These are phyloP conservation scores for Ophiostoma perfectum DNA, from an alignment of 2,329 filamentous ascomycete species.

Conservation along the genomic window DNA sequence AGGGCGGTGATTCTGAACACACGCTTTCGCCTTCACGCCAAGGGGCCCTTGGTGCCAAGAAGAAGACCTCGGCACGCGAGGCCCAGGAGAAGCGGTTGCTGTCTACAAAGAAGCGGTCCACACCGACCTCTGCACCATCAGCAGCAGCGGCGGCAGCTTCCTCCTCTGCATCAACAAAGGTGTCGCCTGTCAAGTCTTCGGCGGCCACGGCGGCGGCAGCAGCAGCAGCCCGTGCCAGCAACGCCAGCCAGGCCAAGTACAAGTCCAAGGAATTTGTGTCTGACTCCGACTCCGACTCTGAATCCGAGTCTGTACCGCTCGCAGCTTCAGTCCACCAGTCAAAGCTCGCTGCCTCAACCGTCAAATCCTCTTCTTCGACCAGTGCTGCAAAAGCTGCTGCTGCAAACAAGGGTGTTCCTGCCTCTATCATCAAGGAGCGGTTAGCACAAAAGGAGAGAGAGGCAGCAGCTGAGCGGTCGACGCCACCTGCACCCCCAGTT, in stretches of 20 bases:
- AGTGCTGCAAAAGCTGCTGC: constrained; percentile 22
- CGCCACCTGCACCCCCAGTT: constrained; percentile 17
- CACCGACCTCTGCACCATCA: constrained; percentile 15
- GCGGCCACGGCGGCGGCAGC: constrained; percentile 38
- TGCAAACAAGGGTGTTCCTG: constrained; percentile 16
- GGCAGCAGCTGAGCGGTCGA: neutral
- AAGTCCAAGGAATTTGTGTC: constrained; percentile 53
- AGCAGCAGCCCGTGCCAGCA: constrained; percentile 35
- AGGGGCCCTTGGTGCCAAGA: constrained; percentile 33
- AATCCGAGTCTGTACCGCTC: constrained; percentile 34
- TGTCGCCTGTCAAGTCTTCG: constrained; percentile 40
- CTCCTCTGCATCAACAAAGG: constrained; percentile 31
- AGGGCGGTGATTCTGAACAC: constrained; percentile 25
- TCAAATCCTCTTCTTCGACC: constrained; percentile 15
- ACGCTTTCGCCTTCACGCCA: constrained; percentile 34
- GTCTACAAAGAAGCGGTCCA: constrained; percentile 39
- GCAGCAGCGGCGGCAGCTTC: neutral
- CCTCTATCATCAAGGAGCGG: constrained; percentile 12
- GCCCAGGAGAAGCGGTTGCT: constrained; percentile 53
- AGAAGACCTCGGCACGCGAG: constrained; percentile 51
- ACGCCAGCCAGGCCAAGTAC: constrained; percentile 40
- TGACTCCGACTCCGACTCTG: constrained; percentile 50
- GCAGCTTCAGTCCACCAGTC: constrained; percentile 33
- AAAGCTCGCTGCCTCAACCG: constrained; percentile 15
- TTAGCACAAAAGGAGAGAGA: constrained; percentile 23